phyloP scores from a whole-genome alignment of 2,329 filamentous ascomycete species.

The Leptosphaerulina australis region DNA sequence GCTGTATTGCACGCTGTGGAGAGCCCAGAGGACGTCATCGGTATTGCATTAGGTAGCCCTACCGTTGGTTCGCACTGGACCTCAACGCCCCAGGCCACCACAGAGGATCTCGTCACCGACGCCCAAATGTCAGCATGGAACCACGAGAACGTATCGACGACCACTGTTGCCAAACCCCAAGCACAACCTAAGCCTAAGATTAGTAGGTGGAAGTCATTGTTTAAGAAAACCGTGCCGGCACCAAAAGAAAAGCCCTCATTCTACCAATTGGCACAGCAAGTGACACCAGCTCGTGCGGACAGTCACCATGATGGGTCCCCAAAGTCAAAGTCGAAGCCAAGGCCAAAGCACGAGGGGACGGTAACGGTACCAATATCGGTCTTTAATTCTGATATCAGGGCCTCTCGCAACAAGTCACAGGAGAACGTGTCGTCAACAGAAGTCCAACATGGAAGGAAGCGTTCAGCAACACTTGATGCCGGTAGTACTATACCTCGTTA shows the following conservation, averaged over 20 bases:
- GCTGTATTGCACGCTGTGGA: constrained; percentile 42
- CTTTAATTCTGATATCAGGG: constrained; percentile 40
- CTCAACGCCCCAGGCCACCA: constrained; percentile 27
- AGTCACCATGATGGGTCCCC: constrained; percentile 39
- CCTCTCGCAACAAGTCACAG: constrained; percentile 36
- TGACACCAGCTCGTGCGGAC: constrained; percentile 33
- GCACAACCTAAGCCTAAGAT: constrained; percentile 43
- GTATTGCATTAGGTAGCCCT: constrained; percentile 50
- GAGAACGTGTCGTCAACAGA: constrained; percentile 26
- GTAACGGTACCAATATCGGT: constrained; percentile 34
- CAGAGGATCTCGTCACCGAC: constrained; percentile 13
- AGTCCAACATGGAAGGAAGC: constrained; percentile 26
- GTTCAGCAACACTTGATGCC: constrained; percentile 12
- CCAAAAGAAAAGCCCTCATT: constrained; percentile 38
- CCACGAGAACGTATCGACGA: constrained; percentile 14
- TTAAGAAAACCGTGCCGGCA: constrained; percentile 40
- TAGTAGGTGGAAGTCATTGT: constrained; percentile 49
- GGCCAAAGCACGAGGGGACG: constrained; percentile 22
- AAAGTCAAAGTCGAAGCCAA: constrained; percentile 11
- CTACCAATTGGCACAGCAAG: constrained; percentile 43
- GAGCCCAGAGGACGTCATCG: constrained; percentile 43
- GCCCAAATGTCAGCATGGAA: constrained; percentile 19
- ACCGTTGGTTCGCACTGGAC: constrained; percentile 42
- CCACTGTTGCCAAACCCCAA: constrained; percentile 17
- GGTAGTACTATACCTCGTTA: constrained; percentile 6